phyloP scores from a whole-genome alignment of 2,329 filamentous ascomycete species.

The Hypoxylon sp. region DNA sequence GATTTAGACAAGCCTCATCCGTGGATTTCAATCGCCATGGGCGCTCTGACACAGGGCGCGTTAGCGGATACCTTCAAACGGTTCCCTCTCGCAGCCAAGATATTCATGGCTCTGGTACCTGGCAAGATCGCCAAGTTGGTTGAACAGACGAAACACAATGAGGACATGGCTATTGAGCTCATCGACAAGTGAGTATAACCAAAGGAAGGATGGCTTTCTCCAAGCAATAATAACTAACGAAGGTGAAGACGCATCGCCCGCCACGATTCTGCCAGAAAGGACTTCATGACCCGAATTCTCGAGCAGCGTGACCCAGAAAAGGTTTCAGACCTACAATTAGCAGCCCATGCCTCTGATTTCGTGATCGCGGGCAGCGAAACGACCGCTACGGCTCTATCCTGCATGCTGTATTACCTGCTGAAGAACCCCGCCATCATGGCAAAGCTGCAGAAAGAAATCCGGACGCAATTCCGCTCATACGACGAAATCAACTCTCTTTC shows the following conservation, averaged over 20 bases:
- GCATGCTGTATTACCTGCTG: constrained; percentile 10
- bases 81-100: background rate
- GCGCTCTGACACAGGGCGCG: background rate
- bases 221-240: too few relatives aligned
- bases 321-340: constrained; percentile 12
- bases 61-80: background rate
- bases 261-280: too few relatives aligned
- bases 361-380: constrained; percentile 20
- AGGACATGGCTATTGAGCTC: background rate
- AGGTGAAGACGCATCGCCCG: too few relatives aligned
- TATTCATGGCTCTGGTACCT: background rate
- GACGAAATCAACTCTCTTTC: constrained; percentile 14
- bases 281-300: too few relatives aligned
- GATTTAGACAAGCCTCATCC: background rate
- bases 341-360: constrained; percentile 17
- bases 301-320: too few relatives aligned
- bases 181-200: background rate
- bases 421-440: background rate
- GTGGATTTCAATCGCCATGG: background rate
- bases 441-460: constrained; percentile 7
- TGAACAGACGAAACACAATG: background rate
- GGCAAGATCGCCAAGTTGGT: background rate
- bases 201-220: too few relatives aligned
- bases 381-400: constrained; percentile 11
- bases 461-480: background rate